These are phyloP conservation scores for Metschnikowia cubensis DNA, from an alignment of 805 yeast genomes.

Conservation along the genomic window DNA sequence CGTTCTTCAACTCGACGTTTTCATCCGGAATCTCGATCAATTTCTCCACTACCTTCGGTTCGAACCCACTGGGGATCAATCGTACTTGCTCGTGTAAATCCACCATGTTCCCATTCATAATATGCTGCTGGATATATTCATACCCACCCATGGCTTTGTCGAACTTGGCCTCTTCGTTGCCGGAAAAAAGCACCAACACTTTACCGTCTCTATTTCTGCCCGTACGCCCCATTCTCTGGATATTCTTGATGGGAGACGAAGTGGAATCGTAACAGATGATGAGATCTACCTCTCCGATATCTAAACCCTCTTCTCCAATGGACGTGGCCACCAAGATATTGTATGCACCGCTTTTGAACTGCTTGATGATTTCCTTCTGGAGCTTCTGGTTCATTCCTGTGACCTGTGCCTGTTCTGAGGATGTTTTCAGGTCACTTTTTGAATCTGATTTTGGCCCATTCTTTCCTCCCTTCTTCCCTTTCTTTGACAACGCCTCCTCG, in stretches of 20 bases:
- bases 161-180: constrained; percentile 74
- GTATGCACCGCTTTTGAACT: constrained; percentile 67
- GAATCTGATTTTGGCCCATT: constrained; percentile 29
- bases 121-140: constrained; percentile 67
- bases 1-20: constrained; percentile 52
- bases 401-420: constrained; percentile 72
- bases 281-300: constrained; percentile 95
- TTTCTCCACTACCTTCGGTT: constrained; percentile 55
- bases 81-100: constrained; percentile 51
- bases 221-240: constrained; percentile 97
- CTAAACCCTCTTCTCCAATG: constrained; percentile 97
- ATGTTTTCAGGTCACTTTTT: constrained; percentile 42
- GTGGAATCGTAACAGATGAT: constrained; percentile 93
- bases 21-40: constrained; percentile 68
- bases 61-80: constrained; percentile 56
- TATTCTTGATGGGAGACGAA: constrained; percentile 84
- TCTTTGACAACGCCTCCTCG: constrained; percentile 45
- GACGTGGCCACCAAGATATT: constrained; percentile 93
- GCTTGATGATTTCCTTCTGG: constrained; percentile 73
- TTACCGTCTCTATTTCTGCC: constrained; percentile 92
- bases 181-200: constrained; percentile 69
- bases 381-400: constrained; percentile 88
- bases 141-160: constrained; percentile 84
- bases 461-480: constrained; percentile 28
- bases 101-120: constrained; percentile 45